These are phyloP conservation scores for Kodamaea sagamina DNA, from an alignment of 805 yeast genomes.

Conservation along the genomic window DNA sequence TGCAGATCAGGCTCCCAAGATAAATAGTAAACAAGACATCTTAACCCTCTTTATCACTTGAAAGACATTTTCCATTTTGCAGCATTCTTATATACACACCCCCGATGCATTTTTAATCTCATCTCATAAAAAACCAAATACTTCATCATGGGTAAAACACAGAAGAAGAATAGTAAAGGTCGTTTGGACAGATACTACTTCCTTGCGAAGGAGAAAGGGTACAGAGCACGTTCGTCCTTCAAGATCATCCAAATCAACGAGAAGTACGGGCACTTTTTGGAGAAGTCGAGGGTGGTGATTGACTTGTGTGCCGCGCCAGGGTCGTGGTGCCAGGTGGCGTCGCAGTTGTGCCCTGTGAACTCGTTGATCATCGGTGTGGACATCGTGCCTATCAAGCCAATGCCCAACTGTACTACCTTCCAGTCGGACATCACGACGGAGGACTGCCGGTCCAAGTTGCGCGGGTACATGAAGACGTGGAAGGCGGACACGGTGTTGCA, in stretches of 20 bases:
- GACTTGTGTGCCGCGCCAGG: slow-evolving; percentile 99
- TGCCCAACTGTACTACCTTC: slow-evolving; percentile 91
- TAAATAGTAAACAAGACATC: too few relatives aligned
- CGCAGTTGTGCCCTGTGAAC: slow-evolving; percentile 87
- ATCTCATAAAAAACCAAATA: slow-evolving; percentile 6
- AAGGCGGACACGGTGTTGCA: slow-evolving; percentile 97
- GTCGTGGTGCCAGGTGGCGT: slow-evolving; percentile 99
- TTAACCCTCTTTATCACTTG: too few relatives aligned
- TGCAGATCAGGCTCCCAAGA: too few relatives aligned
- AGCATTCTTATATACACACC: slow-evolving; percentile 3
- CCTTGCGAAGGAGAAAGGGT: slow-evolving; percentile 96
- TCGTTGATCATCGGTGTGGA: slow-evolving; percentile 98
- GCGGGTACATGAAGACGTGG: slow-evolving; percentile 98
- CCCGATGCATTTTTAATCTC: slow-evolving; percentile 2
- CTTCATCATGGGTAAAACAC: slow-evolving; percentile 76
- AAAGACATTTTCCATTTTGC: too few relatives aligned
- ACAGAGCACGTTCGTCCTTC: slow-evolving; percentile 98
- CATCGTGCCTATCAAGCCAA: slow-evolving; percentile 94
- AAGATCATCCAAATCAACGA: slow-evolving; percentile 93
- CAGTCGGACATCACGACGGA: slow-evolving; percentile 98
- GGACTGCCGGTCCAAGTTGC: slow-evolving; percentile 89
- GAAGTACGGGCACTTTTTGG: slow-evolving; percentile 92
- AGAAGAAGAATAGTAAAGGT: slow-evolving; percentile 95
- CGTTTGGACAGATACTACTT: slow-evolving; percentile 97
- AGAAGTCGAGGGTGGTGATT: slow-evolving; percentile 91